Evolutionary conservation across 108 stramenopile genomes (phyloP), one percentile per base, ranked within the genome.

Genomic region (Cylindrotheca closterium): DNA sequence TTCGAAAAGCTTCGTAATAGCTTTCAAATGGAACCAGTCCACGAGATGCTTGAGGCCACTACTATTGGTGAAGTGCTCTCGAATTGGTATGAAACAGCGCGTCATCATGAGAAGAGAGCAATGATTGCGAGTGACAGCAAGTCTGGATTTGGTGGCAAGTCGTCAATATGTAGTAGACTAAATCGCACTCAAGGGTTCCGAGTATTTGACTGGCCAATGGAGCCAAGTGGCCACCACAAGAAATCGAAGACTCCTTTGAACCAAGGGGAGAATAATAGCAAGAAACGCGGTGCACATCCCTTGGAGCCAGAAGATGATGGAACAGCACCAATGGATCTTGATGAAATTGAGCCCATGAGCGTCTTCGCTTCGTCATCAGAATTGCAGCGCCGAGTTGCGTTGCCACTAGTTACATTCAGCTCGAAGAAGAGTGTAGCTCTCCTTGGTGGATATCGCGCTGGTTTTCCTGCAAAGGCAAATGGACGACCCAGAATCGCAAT

Each of bases 121-220:
- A 53, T 59, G 24, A 17, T 60, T 21, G 12, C 61, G 10, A 45
- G 29, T 34, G 59, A 58, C 7, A 54, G 30, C 2, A 58, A 48
- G 3, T 53, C 64, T 2, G 57, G 71, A 18, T 37, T 58, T 18
- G 65, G 58, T 2, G 55, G 69, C 21, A n/a, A n/a, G n/a, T 10
- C 37, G 7, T 34, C 57, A 12, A 56, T 83, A 3, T 24, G 30
- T 19, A 34, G 24, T 29, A 56, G 71, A 24, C 63, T 83, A 0
- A 73, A 48, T 48, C 55, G 65, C 54, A 79, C 82, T 8, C 74
- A 79, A 55, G 82, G 82, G 8, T 87, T 81, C 55, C 80, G 80
- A 8, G 66, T 68, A 18, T 56, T 70, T 15, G 80, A 84, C 24
- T 92, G 91, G 91, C 88, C 85, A 26, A 71, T 84, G 68, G 64